Base-by-base conservation (phyloP, 176 grass and related monocot genomes). In the Oryza coarctata region DNA sequence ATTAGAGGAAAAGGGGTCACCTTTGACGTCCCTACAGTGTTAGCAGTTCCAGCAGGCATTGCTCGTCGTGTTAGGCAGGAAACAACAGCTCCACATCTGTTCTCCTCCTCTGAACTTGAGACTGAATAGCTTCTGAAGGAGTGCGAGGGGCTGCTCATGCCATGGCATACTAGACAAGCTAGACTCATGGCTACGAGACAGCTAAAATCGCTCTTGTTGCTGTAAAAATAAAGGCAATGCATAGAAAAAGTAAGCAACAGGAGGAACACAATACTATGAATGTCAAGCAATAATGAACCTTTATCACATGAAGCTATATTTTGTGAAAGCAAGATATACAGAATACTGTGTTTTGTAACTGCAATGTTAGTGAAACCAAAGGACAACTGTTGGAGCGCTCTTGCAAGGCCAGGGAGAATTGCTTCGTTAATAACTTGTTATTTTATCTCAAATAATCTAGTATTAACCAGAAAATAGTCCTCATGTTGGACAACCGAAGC, bases 51-150 rank as follows among this genome's bases (percentile, higher is more conserved):
- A 22, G 72, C 49, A 47, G 89, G 50, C 75, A 90, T 40, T 47
- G 82, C 58, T 69, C 89, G 89, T 32, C 84, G 82, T n/a, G 89
- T 71, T 61, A 97, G 67, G 55, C 94, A 97, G 61, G 82, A 72
- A 62, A 94, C 76, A 11, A 82, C 82, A 62, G 87, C 76, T 77
- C 85, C 87, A 23, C 94, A 97, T 17, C 76, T 80, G 44, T 82
- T 88, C 57, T 92, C 89, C 6, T 75, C 91, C 43, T 97, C 94
- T 77, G 94, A 92, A 74, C 94, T 97, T 20, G 94, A 97, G 43
- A 88, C 73, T 20, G 91, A 97, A 73, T 97, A 88, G 67, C 94
- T 97, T 90, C 94, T 92, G 18, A 94, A 97, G 14, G 94, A 97
- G 26, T 86, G 79, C 9, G 91, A 90, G 28, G 94, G 91, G 72